Percentiles rank a stretch among this genome's conserved stretches.
phyloP scores from a whole-genome alignment of 345 rosid genomes.

The Populus tremula region DNA sequence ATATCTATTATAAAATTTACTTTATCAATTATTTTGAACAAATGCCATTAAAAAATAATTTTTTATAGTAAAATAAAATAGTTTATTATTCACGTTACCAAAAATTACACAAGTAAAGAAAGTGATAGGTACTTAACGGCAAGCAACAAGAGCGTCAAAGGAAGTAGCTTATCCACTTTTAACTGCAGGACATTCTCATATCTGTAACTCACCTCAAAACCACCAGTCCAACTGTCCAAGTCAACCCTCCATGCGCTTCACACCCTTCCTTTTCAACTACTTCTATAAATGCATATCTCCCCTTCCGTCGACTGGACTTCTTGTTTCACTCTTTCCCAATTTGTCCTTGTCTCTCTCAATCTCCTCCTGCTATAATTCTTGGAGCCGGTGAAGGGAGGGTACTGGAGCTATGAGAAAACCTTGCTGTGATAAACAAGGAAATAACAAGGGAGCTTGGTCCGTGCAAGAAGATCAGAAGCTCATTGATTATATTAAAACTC shows the following conservation, averaged over 20 bases:
- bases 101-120: background rate
- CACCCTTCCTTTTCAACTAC: background rate
- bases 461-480: constrained; percentile 45
- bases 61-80: too few relatives aligned
- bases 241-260: background rate
- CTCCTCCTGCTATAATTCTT: background rate
- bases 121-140: constrained; percentile 8
- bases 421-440: constrained; percentile 23
- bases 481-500: constrained; percentile 28
- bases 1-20: too few relatives aligned
- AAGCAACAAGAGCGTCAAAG: background rate
- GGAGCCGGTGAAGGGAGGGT: background rate
- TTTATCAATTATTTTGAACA: too few relatives aligned
- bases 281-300: background rate
- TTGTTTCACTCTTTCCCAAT: background rate
- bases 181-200: background rate
- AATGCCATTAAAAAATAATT: too few relatives aligned
- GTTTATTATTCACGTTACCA: background rate
- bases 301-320: background rate
- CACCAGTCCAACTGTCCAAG: constrained; percentile 18
- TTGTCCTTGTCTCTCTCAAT: background rate
- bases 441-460: constrained; percentile 47
- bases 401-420: constrained; percentile 17
- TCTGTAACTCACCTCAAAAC: constrained; percentile 13
- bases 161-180: background rate